A percentile compares a stretch with the other conserved stretches of the same genome.
These are phyloP conservation scores for Apostasia ramifera DNA, from an alignment of 106 monocot species.

Conservation along the genomic window DNA sequence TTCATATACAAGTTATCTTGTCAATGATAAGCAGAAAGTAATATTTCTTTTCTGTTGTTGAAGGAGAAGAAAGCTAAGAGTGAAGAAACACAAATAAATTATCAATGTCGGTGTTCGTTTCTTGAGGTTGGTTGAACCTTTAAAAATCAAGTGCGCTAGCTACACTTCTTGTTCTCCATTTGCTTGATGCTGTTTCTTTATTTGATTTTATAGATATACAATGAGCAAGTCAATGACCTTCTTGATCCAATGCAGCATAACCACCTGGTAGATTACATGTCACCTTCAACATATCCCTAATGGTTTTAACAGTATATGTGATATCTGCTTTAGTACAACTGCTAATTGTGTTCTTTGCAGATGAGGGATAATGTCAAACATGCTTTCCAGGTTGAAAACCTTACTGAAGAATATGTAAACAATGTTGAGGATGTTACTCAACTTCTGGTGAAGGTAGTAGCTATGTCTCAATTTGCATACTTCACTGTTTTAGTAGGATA, in stretches of 20 bases:
- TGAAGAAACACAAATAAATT: conserved; percentile 40
- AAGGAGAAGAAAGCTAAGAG: conserved; percentile 40
- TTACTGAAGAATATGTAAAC: conserved; percentile 79
- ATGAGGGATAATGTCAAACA: conserved; percentile 56
- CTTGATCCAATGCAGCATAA: conserved; percentile 77
- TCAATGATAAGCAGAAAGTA: too few relatives aligned
- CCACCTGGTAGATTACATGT: conserved; percentile 47
- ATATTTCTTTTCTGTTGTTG: conserved; percentile 1
- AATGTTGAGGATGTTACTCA: conserved; percentile 74
- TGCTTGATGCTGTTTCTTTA: background rate
- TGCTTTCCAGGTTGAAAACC: conserved; percentile 81
- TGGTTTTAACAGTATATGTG: background rate
- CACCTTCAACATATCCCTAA: background rate
- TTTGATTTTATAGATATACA: conserved; percentile 56
- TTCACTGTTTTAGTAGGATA: too few relatives aligned
- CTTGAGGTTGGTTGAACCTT: conserved; percentile 52
- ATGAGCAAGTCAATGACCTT: conserved; percentile 76
- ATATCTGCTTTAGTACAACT: background rate
- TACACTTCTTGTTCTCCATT: background rate
- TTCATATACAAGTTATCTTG: too few relatives aligned
- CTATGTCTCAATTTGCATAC: too few relatives aligned
- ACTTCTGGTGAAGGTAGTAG: conserved; percentile 69
- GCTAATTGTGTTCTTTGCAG: conserved; percentile 23
- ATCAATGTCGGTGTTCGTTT: conserved; percentile 86
- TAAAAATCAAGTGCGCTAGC: background rate